Conservation (phyloP, 345 rosid species). For the Eucalyptus sp. region DNA sequence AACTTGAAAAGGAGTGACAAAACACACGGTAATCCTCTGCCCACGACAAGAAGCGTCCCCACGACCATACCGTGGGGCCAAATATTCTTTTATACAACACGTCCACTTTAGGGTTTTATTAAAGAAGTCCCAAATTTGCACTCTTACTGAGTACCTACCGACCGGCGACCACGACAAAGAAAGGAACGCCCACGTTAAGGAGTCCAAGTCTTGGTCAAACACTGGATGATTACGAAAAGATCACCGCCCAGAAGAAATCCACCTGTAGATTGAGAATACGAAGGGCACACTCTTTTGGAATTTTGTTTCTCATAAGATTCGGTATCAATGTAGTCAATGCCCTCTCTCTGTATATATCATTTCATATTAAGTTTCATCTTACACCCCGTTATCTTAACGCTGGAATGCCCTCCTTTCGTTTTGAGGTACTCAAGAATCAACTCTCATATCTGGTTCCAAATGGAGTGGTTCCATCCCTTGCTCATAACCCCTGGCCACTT, state of each 20-base stretch:
- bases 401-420: rapidly evolving
- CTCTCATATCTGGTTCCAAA: rapidly evolving
- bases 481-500: neutral
- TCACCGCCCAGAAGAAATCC: neutral
- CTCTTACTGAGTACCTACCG: neutral
- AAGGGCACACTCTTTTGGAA: neutral
- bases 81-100: neutral
- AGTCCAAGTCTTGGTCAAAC: neutral
- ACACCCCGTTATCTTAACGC: rapidly evolving
- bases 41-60: neutral
- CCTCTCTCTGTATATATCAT: rapidly evolving
- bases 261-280: neutral
- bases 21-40: neutral
- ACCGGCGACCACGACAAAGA: neutral
- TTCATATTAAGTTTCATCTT: neutral
- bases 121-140: neutral
- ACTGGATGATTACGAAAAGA: neutral
- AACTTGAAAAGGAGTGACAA: neutral
- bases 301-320: too few species aligned
- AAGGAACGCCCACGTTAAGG: neutral
- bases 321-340: rapidly evolving
- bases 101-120: neutral
- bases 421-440: neutral
- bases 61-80: neutral
- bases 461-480: neutral